phyloP scores from a whole-genome alignment of 225 moss, liverwort and hornwort genomes.

The Asterella californica region DNA sequence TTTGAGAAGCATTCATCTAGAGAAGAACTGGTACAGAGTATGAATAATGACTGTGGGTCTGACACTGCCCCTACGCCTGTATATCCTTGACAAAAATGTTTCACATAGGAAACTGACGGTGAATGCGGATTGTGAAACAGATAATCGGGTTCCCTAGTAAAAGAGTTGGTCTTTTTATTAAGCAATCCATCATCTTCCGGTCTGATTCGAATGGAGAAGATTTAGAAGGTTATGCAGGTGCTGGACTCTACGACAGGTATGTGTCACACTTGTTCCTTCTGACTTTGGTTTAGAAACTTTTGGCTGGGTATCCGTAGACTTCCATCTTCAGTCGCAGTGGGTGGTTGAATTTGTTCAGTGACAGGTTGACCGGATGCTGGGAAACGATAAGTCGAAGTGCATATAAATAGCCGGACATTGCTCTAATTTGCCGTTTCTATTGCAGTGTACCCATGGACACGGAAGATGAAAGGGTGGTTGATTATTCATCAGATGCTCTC shows the following conservation, averaged over 20 bases:
- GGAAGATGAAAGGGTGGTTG: conserved; percentile 83
- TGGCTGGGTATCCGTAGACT: too few species aligned
- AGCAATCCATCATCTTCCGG: conserved; percentile 85
- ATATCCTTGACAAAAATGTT: too few species aligned
- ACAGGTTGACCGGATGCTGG: too few species aligned
- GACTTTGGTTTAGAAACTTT: too few species aligned
- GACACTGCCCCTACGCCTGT: too few species aligned
- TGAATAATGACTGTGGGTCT: too few species aligned
- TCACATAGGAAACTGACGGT: neutral
- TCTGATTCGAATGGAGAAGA: conserved; percentile 98
- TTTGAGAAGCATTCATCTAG: neutral
- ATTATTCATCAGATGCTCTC: conserved; percentile 79
- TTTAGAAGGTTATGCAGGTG: conserved; percentile 95
- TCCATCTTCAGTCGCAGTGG: too few species aligned
- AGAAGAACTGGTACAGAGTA: neutral
- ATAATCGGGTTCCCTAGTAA: conserved; percentile 89
- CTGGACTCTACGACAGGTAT: conserved; percentile 94
- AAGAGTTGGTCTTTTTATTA: conserved; percentile 79
- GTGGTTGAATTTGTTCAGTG: too few species aligned
- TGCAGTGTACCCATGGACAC: conserved; percentile 92
- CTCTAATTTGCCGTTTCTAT: neutral
- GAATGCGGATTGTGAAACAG: conserved; percentile 23
- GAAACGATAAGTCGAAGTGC: neutral
- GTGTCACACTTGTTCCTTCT: too few species aligned
- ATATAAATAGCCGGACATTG: neutral